These are phyloP conservation scores for Cladosporium sp. DNA, from an alignment of 2,329 filamentous ascomycete species.

Conservation along the genomic window DNA sequence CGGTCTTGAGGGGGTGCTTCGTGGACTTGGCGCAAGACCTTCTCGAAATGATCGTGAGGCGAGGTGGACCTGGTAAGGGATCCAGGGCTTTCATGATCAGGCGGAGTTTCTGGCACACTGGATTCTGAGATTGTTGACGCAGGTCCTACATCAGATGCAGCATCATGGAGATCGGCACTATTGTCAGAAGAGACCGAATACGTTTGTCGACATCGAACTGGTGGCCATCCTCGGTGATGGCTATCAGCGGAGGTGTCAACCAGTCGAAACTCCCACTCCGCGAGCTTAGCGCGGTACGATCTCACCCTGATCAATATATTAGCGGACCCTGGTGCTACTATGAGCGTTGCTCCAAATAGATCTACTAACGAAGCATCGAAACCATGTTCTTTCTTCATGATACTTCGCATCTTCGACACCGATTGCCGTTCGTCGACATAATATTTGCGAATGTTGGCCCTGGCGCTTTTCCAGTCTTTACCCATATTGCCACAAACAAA, in stretches of 20 bases:
- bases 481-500: neutral
- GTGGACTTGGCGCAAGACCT: neutral
- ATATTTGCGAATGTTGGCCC: neutral
- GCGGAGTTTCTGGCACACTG: too few species aligned
- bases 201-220: too few species aligned
- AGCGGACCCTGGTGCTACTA: neutral
- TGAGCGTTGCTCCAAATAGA: neutral
- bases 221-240: too few species aligned
- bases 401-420: neutral
- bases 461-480: neutral
- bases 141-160: too few species aligned
- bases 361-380: neutral
- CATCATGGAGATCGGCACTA: too few species aligned
- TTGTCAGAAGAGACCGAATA: too few species aligned
- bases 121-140: too few species aligned
- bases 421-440: neutral
- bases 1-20: neutral
- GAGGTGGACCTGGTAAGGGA: too few species aligned
- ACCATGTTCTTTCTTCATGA: neutral
- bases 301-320: neutral
- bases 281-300: neutral
- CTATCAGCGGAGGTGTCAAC: neutral
- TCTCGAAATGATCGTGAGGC: neutral
- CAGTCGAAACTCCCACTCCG: neutral
- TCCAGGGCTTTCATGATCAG: too few species aligned